These are phyloP conservation scores for Hypoxylon perforatum DNA, from an alignment of 495 filamentous ascomycete genomes.

Conservation along the genomic window DNA sequence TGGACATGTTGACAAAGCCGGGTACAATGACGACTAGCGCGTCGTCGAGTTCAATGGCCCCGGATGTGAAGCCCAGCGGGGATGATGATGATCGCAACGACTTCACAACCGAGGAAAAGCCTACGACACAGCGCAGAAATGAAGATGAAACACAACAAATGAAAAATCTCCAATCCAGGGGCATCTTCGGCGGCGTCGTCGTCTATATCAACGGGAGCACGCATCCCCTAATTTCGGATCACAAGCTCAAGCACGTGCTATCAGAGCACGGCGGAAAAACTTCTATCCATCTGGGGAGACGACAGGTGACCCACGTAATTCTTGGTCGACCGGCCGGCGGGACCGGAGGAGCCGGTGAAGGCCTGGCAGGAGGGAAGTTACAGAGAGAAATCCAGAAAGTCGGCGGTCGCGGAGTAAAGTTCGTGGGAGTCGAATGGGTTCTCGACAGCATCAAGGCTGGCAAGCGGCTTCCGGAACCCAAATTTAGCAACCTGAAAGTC, in stretches of 20 bases:
- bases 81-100: background rate
- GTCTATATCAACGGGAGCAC: slow-evolving; percentile 94
- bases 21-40: slow-evolving; percentile 50
- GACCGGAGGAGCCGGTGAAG: slow-evolving; percentile 73
- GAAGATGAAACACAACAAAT: slow-evolving; percentile 49
- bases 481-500: slow-evolving; percentile 71
- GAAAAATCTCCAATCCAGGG: slow-evolving; percentile 36
- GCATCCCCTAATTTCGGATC: slow-evolving; percentile 82
- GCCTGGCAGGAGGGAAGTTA: slow-evolving; percentile 81
- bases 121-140: slow-evolving; percentile 45
- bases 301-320: slow-evolving; percentile 87
- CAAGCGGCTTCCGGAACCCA: slow-evolving; percentile 77
- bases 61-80: background rate
- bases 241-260: slow-evolving; percentile 83
- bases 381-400: slow-evolving; percentile 79
- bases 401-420: slow-evolving; percentile 76
- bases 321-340: slow-evolving; percentile 67
- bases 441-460: slow-evolving; percentile 82
- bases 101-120: slow-evolving; percentile 44
- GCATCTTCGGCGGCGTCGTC: slow-evolving; percentile 71
- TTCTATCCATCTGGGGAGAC: slow-evolving; percentile 73
- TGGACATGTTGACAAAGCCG: slow-evolving; percentile 61
- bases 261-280: slow-evolving; percentile 76
- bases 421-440: slow-evolving; percentile 86
- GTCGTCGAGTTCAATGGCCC: slow-evolving; percentile 8